Percentiles rank a stretch among this genome's conserved stretches.
Evolutionary conservation across 2,329 filamentous ascomycete genomes (phyloP).

Genomic region (Aureobasidium pullulans): DNA sequence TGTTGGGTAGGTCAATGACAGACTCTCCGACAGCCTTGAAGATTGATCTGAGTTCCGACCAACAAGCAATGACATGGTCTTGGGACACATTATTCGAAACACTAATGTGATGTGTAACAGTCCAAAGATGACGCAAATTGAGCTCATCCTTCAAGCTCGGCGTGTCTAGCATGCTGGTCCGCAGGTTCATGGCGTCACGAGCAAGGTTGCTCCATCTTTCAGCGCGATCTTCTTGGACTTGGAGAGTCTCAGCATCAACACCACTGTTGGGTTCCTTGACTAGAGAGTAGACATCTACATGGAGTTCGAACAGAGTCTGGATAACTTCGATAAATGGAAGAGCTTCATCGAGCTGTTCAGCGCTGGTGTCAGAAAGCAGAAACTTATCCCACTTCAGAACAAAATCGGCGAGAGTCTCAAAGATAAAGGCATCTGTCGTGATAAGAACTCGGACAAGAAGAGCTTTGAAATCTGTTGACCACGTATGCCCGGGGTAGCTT

Average conservation of each 20-base stretch:
- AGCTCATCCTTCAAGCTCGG: slow-evolving; percentile 32
- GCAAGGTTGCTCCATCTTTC: slow-evolving; percentile 54
- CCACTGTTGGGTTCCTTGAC: slow-evolving; percentile 55
- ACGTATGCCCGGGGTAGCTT: slow-evolving; percentile 47
- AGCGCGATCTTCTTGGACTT: slow-evolving; percentile 51
- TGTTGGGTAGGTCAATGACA: slow-evolving; percentile 65
- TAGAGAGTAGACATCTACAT: slow-evolving; percentile 58
- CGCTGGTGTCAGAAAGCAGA: neutral
- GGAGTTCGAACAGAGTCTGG: slow-evolving; percentile 58
- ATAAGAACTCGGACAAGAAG: slow-evolving; percentile 47
- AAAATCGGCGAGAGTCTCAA: slow-evolving; percentile 27
- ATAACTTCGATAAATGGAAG: slow-evolving; percentile 43
- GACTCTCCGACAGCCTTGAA: slow-evolving; percentile 43
- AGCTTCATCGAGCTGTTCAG: slow-evolving; percentile 22
- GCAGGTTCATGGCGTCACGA: slow-evolving; percentile 44
- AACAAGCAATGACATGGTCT: slow-evolving; percentile 54
- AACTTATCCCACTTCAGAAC: neutral
- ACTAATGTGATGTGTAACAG: slow-evolving; percentile 55
- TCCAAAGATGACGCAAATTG: slow-evolving; percentile 57
- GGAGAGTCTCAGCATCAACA: slow-evolving; percentile 44
- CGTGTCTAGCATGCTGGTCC: slow-evolving; percentile 28
- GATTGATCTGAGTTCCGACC: slow-evolving; percentile 54
- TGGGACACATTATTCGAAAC: slow-evolving; percentile 49
- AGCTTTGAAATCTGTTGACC: slow-evolving; percentile 50
- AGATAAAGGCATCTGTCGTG: slow-evolving; percentile 48